phyloP scores from a whole-genome alignment of 345 rosid species.

The Citrus glauca region DNA sequence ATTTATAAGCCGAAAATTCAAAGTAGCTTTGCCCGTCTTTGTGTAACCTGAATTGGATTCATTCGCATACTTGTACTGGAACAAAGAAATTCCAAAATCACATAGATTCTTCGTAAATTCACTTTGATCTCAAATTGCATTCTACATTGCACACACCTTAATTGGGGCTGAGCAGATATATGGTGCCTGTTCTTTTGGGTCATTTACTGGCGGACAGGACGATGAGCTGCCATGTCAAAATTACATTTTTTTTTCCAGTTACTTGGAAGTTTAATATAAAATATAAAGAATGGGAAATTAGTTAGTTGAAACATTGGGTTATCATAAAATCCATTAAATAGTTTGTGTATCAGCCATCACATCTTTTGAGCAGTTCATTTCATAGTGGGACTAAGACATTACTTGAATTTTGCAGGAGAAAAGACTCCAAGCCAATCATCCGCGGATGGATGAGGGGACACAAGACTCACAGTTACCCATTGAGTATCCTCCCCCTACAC shows the following conservation, averaged over 20 bases:
- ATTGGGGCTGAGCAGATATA: constrained; percentile 81
- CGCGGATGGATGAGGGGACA: constrained; percentile 35
- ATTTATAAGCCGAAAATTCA: constrained; percentile 75
- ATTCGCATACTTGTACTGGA: constrained; percentile 68
- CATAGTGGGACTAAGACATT: constrained; percentile 16
- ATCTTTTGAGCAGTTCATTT: neutral
- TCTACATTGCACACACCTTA: constrained; percentile 44
- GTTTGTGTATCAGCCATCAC: neutral
- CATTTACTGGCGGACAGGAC: constrained; percentile 47
- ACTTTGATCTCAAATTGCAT: neutral
- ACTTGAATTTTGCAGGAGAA: constrained; percentile 84
- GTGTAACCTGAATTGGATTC: constrained; percentile 38
- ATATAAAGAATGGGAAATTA: neutral
- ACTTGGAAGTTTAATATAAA: no score
- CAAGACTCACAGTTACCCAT: constrained; percentile 55
- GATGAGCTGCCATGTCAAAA: constrained; percentile 41
- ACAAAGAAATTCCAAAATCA: constrained; percentile 8
- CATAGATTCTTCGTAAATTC: neutral
- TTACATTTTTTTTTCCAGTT: neutral
- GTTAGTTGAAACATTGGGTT: neutral
- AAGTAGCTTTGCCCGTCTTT: constrained; percentile 51
- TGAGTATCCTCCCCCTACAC: constrained; percentile 79
- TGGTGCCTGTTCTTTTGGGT: constrained; percentile 47
- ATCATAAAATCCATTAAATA: neutral
- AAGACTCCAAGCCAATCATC: constrained; percentile 91